Conservation (phyloP, 257 asterid genomes). For the Haberlea rhodopensis region DNA sequence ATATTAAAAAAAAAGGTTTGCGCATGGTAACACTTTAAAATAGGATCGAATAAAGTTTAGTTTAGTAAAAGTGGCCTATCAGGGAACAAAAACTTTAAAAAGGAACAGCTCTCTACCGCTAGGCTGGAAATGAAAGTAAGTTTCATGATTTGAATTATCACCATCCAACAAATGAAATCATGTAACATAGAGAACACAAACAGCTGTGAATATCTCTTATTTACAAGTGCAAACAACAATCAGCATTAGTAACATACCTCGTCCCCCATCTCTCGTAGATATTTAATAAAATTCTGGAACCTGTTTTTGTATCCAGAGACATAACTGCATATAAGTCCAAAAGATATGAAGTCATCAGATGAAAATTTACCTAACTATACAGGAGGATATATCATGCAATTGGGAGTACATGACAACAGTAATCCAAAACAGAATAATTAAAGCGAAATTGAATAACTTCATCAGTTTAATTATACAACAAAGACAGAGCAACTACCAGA, state of each 20-base stretch:
- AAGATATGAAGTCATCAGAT: slow-evolving; percentile 12
- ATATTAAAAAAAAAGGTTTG: no score
- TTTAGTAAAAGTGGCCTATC: no score
- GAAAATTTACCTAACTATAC: neutral
- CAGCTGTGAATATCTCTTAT: neutral
- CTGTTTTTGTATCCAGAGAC: slow-evolving; percentile 96
- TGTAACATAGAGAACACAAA: neutral
- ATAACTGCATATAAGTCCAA: slow-evolving; percentile 59
- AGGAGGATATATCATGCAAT: neutral
- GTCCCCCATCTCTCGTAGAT: slow-evolving; percentile 98
- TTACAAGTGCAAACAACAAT: slow-evolving; percentile 1
- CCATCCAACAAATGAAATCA: no score
- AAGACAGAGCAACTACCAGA: slow-evolving; percentile 19
- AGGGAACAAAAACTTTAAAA: no score
- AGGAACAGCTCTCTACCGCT: no score
- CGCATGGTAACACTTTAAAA: no score
- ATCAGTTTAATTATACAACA: neutral
- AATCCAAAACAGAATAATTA: neutral
- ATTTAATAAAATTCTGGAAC: slow-evolving; percentile 93
- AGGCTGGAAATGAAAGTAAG: no score
- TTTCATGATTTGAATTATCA: no score
- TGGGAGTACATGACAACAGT: neutral
- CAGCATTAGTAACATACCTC: slow-evolving; percentile 57
- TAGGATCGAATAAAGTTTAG: no score
- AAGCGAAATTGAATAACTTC: neutral